Conservation (phyloP, 306 rosid genomes). For the Ziziphus jujuba region DNA sequence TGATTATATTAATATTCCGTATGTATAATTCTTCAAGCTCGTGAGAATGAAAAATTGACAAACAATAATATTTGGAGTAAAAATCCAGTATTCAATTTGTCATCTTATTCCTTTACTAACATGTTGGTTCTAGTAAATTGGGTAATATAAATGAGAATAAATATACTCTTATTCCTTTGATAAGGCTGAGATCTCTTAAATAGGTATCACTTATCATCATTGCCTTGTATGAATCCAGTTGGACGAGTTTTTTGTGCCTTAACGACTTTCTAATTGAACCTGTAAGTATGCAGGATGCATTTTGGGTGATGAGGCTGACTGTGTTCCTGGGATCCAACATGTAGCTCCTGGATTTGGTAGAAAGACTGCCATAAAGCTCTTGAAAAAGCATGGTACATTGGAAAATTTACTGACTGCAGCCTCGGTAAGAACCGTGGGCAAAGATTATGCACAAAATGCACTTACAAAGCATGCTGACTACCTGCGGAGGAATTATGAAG, state of each 20-base stretch:
- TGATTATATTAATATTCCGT: too few species aligned
- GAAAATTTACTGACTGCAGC: slow-evolving; percentile 71
- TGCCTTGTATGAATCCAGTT: not conserved
- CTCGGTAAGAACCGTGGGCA: slow-evolving; percentile 82
- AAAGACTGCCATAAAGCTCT: slow-evolving; percentile 89
- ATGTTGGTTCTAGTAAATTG: too few species aligned
- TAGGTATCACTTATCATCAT: not conserved
- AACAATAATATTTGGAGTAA: too few species aligned
- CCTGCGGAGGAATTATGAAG: slow-evolving; percentile 70
- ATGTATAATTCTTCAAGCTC: too few species aligned
- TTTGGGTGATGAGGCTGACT: slow-evolving; percentile 83
- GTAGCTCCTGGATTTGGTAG: slow-evolving; percentile 85
- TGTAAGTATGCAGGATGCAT: slow-evolving; percentile 62
- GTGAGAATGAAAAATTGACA: too few species aligned
- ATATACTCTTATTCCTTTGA: not conserved
- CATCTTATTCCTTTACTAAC: too few species aligned
- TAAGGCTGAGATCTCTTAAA: too few species aligned
- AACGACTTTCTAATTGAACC: slow-evolving; percentile 9
- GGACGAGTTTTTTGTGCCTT: not conserved
- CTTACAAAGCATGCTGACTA: slow-evolving; percentile 68
- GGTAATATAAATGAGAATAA: not conserved
- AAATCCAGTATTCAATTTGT: too few species aligned
- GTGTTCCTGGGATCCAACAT: slow-evolving; percentile 95
- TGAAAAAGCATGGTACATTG: slow-evolving; percentile 81
- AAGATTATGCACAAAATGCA: slow-evolving; percentile 88